Base-by-base conservation (phyloP, 306 rosid genomes). In the Hylodesmum podocarpum region DNA sequence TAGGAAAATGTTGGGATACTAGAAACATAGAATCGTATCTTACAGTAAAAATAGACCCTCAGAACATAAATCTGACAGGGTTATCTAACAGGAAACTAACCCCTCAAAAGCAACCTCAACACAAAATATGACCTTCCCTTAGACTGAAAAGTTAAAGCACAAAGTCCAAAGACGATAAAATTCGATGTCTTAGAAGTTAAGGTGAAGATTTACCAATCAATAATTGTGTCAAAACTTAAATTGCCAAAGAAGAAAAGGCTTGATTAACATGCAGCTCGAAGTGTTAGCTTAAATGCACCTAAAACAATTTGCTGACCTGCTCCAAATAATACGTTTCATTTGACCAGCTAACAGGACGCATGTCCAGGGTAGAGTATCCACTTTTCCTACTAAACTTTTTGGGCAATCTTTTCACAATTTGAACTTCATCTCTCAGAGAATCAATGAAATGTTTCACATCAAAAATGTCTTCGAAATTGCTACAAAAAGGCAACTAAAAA, bases 321-420 rank as follows among this genome's bases (percentile, higher is more conserved):
- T 89, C 84, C 31, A 93, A 58, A 77, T 93, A 93, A 83, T 90
- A 93, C 36, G 80, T 89, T 70, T 90, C 96, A 25, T 66, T 90
- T 16, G 97, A 90, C 97, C 97, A 93, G 84, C 97, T 93, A 86
- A 93, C 78, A 66, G 97, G 97, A 83, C 94, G 88, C 96, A 93
- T 93, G 77, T 72, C 70, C 14, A 87, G 58, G 59, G 81, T 79
- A 40, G 72, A 80, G 70, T 72, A 44, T 27, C 90, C 92, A 86
- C 84, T 71, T 82, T 89, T 86, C 80, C 86, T 78, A 76, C 75
- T 79, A 76, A 84, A 86, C 83, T 29, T 83, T 75, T 90, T 93
- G 29, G 97, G 97, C 66, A 93, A 83, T 82, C 97, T 89, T 86
- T 82, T 90, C 50, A 93, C 83, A 71, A 93, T 93, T 81, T 76